Evolutionary conservation across 495 filamentous ascomycete genomes (phyloP).

Genomic region (Evansstolkia leycettana): DNA sequence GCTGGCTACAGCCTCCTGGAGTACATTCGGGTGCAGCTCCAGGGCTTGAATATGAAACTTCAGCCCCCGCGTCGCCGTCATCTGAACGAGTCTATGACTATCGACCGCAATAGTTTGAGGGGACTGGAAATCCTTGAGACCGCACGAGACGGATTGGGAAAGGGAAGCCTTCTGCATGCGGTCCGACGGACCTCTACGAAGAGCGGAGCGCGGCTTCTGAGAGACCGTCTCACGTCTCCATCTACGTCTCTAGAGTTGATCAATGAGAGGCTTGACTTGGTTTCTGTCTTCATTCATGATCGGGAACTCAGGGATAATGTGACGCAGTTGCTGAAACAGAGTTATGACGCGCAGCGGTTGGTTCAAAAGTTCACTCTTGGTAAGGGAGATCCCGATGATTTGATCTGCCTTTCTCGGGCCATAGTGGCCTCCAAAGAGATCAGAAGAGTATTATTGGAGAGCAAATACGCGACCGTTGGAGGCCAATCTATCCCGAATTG

Average conservation of each 20-base stretch:
- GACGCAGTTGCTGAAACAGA: slow-evolving; percentile 53
- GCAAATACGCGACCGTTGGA: slow-evolving; percentile 3
- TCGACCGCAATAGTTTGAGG: slow-evolving; percentile 83
- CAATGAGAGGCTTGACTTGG: slow-evolving; percentile 69
- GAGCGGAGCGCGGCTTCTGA: slow-evolving; percentile 73
- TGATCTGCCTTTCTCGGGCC: slow-evolving; percentile 69
- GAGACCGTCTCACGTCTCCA: slow-evolving; percentile 70
- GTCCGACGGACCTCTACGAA: slow-evolving; percentile 84
- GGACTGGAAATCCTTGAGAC: slow-evolving; percentile 83
- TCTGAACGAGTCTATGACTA: slow-evolving; percentile 64
- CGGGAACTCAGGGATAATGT: slow-evolving; percentile 54
- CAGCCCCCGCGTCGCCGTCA: slow-evolving; percentile 68
- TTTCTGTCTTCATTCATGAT: slow-evolving; percentile 55
- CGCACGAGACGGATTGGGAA: slow-evolving; percentile 56
- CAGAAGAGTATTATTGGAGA: slow-evolving; percentile 29
- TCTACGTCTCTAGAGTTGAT: slow-evolving; percentile 75
- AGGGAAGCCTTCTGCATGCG: slow-evolving; percentile 79
- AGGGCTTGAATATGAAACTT: slow-evolving; percentile 68
- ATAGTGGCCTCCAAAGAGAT: slow-evolving; percentile 69
- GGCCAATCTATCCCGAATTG: neutral
- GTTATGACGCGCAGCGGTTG: slow-evolving; percentile 76
- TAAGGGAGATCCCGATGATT: slow-evolving; percentile 86
- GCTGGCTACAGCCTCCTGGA: slow-evolving; percentile 68
- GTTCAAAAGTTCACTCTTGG: slow-evolving; percentile 89
- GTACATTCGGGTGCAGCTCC: slow-evolving; percentile 70